Evolutionary conservation across 805 yeast genomes (phyloP).

Genomic region (Maudiozyma turicensis): DNA sequence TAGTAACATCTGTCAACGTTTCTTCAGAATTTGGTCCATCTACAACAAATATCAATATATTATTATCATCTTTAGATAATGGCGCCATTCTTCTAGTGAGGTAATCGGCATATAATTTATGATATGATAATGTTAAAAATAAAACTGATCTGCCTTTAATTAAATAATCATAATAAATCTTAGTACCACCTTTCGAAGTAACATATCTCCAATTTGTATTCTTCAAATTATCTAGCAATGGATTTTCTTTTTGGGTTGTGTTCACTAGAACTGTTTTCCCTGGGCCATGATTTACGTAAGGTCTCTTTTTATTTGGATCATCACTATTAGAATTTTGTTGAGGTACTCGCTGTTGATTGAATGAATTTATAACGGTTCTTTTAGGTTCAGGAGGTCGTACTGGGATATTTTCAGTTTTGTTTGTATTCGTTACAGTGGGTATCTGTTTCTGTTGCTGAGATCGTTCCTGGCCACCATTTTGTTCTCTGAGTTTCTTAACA

Average conservation of each 20-base stretch:
- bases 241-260: constrained; percentile 64
- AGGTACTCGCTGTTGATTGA: constrained; percentile 13
- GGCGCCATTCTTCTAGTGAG: constrained; percentile 46
- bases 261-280: constrained; percentile 43
- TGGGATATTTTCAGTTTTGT: neutral
- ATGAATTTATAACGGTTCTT: constrained; percentile 10
- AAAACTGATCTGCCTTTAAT: constrained; percentile 48
- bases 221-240: constrained; percentile 47
- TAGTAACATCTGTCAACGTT: constrained; percentile 33
- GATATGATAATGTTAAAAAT: constrained; percentile 61
- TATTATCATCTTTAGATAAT: constrained; percentile 33
- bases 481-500: constrained; percentile 50
- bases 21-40: constrained; percentile 53
- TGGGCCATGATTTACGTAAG: constrained; percentile 1
- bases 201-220: constrained; percentile 45
- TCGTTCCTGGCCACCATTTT: constrained; percentile 15
- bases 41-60: constrained; percentile 52
- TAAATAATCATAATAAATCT: constrained; percentile 53
- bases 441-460: neutral
- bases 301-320: constrained; percentile 1
- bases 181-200: constrained; percentile 27
- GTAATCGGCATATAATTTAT: constrained; percentile 69
- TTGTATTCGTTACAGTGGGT: neutral
- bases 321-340: constrained; percentile 8
- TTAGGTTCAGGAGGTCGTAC: neutral